Evolutionary conservation across 495 filamentous ascomycete species (phyloP).

Genomic region (Friedmanniomyces simplex): DNA sequence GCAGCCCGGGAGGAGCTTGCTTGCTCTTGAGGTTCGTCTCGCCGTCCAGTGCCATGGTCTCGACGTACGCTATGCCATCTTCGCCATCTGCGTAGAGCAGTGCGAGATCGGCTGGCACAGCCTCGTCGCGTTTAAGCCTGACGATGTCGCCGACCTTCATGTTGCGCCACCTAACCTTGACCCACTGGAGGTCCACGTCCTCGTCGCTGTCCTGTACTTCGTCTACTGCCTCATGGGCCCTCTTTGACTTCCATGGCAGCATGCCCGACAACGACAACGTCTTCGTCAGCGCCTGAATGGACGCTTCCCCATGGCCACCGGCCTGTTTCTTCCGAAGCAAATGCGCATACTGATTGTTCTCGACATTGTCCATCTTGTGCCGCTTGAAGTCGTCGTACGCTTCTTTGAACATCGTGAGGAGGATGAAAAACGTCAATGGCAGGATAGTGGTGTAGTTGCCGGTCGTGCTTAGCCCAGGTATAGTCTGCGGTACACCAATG

Average conservation of each 20-base stretch:
- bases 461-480: constrained; percentile 80
- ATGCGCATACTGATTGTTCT: constrained; percentile 61
- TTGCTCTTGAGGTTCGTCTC: constrained; percentile 94
- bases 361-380: constrained; percentile 75
- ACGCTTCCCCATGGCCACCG: background rate
- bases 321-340: constrained; percentile 43
- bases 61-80: constrained; percentile 73
- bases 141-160: constrained; percentile 80
- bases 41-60: constrained; percentile 92
- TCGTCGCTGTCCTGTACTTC: constrained; percentile 21
- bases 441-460: constrained; percentile 81
- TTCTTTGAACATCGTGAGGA: constrained; percentile 86
- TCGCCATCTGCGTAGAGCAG: constrained; percentile 65
- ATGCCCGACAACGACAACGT: background rate
- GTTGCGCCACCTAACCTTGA: constrained; percentile 60
- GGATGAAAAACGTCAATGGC: constrained; percentile 76
- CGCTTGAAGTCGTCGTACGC: constrained; percentile 82
- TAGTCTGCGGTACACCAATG: constrained; percentile 80
- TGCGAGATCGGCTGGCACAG: constrained; percentile 73
- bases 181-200: constrained; percentile 43
- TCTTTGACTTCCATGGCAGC: background rate
- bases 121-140: constrained; percentile 63
- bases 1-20: constrained; percentile 55
- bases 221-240: background rate
- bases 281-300: background rate